Evolutionary conservation across 169 alveolate genomes (phyloP).

Genomic region (Cryptosporidium canis): DNA sequence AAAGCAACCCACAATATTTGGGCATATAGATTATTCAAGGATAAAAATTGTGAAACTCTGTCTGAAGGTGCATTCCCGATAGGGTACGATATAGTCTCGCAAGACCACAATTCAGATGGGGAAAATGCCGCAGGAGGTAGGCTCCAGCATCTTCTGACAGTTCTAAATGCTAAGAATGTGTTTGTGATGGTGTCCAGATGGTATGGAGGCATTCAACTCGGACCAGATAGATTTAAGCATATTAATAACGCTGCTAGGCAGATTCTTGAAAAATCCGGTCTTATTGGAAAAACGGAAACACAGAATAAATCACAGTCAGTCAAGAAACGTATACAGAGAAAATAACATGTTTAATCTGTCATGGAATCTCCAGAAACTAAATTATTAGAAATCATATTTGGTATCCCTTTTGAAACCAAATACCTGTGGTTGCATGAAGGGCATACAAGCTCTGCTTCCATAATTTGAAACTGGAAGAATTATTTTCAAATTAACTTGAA

Average conservation of each 20-base stretch:
- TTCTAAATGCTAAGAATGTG: conserved; percentile 44
- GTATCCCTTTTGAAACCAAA: conserved; percentile 76
- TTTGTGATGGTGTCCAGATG: conserved; percentile 75
- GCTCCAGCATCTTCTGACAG: conserved; percentile 69
- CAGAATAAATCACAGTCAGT: neutral
- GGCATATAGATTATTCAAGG: conserved; percentile 61
- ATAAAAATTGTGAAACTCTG: neutral
- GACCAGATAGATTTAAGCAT: conserved; percentile 75
- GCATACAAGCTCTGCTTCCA: conserved; percentile 76
- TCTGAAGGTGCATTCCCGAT: conserved; percentile 44
- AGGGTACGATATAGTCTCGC: conserved; percentile 54
- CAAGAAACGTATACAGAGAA: neutral
- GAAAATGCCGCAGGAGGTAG: conserved; percentile 76
- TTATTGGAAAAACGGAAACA: conserved; percentile 12
- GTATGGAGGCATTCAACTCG: conserved; percentile 76
- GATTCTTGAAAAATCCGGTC: conserved; percentile 70
- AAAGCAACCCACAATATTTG: conserved; percentile 75
- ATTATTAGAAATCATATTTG: conserved; percentile 72
- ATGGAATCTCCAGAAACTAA: neutral
- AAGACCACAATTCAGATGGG: conserved; percentile 75
- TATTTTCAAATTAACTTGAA: conserved; percentile 17
- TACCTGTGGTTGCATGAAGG: conserved; percentile 74
- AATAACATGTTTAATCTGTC: neutral
- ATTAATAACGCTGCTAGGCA: conserved; percentile 74
- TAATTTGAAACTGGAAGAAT: conserved; percentile 70